Conservation (phyloP, 345 rosid species). For the Nephelium lappaceum region DNA sequence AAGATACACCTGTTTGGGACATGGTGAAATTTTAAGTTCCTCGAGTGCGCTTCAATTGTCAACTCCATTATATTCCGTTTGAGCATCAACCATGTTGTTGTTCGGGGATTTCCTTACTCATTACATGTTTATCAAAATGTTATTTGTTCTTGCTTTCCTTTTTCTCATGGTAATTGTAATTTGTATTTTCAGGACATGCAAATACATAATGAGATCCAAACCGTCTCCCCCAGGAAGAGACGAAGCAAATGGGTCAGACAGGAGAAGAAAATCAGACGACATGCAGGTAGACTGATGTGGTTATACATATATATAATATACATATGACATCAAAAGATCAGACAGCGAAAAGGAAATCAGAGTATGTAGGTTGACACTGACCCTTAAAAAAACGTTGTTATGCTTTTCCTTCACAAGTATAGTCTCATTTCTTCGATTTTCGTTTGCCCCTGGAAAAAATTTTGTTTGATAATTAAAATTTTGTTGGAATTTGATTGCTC, state of each 20-base stretch:
- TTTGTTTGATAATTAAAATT: not conserved
- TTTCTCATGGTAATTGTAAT: not conserved
- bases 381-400: not conserved
- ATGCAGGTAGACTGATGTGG: constrained; percentile 25
- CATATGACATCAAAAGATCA: not conserved
- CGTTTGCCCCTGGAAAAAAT: not conserved
- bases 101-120: not conserved
- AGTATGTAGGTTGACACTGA: constrained; percentile 5
- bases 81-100: not conserved
- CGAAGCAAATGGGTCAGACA: constrained; percentile 19
- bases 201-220: constrained; percentile 26
- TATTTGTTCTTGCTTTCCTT: not conserved
- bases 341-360: not conserved
- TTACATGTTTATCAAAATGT: not conserved
- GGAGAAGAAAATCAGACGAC: constrained; percentile 19
- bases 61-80: not conserved
- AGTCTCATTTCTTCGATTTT: not conserved
- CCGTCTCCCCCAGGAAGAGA: constrained; percentile 12
- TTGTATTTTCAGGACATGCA: constrained; percentile 29
- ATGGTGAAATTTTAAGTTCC: not conserved
- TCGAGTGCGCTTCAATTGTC: no score
- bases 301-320: not conserved
- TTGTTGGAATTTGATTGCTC: not conserved
- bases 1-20: not conserved
- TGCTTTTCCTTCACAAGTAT: not conserved